Conservation (phyloP, 2,329 filamentous ascomycete genomes). For the Diaporthe vexans region DNA sequence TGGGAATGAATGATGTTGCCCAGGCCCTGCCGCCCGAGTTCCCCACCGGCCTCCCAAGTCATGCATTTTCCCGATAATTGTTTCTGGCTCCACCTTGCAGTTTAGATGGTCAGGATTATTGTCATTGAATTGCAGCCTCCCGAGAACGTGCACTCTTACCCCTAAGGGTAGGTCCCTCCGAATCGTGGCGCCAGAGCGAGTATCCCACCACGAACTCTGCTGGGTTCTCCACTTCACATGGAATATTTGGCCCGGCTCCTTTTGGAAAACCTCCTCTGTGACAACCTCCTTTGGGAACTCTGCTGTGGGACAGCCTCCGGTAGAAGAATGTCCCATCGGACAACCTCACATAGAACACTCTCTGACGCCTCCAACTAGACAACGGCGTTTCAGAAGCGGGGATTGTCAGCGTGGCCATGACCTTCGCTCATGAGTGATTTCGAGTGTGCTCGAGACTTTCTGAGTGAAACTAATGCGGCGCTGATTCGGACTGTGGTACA, state of each 20-base stretch:
- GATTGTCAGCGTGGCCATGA: too few relatives aligned
- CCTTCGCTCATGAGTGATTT: background rate
- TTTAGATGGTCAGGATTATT: background rate
- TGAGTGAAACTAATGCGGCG: background rate
- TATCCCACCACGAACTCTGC: too few relatives aligned
- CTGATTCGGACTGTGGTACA: background rate
- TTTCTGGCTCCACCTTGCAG: background rate
- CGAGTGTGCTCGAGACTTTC: background rate
- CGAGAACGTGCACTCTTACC: constrained; percentile 3
- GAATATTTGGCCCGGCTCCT: too few relatives aligned
- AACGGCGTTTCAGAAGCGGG: background rate
- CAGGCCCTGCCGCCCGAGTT: background rate
- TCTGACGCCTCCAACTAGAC: too few relatives aligned
- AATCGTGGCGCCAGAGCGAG: background rate
- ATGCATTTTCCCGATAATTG: background rate
- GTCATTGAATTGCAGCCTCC: background rate
- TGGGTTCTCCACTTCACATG: too few relatives aligned
- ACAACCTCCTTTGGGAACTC: too few relatives aligned
- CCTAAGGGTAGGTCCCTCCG: constrained; percentile 6
- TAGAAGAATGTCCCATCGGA: too few relatives aligned
- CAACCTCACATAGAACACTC: too few relatives aligned
- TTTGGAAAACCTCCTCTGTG: too few relatives aligned
- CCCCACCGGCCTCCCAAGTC: background rate
- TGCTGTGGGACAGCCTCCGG: too few relatives aligned
- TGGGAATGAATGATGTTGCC: background rate